Base-by-base conservation (phyloP, 768 basidiomycete species). In the Lactifluus piperatus region DNA sequence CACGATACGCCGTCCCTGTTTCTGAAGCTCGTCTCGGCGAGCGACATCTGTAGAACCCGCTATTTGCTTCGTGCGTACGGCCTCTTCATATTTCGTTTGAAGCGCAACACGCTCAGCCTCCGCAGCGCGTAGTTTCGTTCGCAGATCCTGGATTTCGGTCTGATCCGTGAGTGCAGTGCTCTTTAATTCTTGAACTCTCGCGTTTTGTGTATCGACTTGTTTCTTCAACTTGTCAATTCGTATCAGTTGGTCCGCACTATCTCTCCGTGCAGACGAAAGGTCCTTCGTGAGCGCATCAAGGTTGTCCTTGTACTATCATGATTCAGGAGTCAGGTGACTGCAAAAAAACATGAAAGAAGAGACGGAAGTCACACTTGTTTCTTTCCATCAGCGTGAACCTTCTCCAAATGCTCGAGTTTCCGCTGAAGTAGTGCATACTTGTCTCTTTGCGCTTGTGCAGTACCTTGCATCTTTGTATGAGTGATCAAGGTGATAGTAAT, bases 371-470 rank as follows among this genome's bases (percentile, higher is more conserved):
- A 64, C 67, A 88, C 87, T 49, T 74, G 58, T 74, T 79, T 83
- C 78, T 86, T 88, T 57, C 78, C 80, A 3, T 87, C 84, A 39
- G 75, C 70, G 65, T 85, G 84, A n/a, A 82, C 69, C 55, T 70
- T 72, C 71, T 88, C 83, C 6, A 87, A 68, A 16, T 85, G 81
- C 34, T 85, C 82, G 0, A 90, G 77, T 64, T 84, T 84, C 61
- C 75, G 77, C 67, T 85, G 80, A 22, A 88, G 77, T 16, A 69
- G 58, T 7, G 77, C 75, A 64, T 83, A 83, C 20, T 79, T 76
- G 56, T 86, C 83, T 48, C 63, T 26, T 53, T 57, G 26, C 11
- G 32, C 27, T 51, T 56, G 54, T 10, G 32, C 41, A 20, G 24
- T 50, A 27, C 41, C 54, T 20, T 37, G 58, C 58, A 60, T 60